These are phyloP conservation scores for Periglandula ipomoeae DNA, from an alignment of 2,329 filamentous ascomycete genomes.

Conservation along the genomic window DNA sequence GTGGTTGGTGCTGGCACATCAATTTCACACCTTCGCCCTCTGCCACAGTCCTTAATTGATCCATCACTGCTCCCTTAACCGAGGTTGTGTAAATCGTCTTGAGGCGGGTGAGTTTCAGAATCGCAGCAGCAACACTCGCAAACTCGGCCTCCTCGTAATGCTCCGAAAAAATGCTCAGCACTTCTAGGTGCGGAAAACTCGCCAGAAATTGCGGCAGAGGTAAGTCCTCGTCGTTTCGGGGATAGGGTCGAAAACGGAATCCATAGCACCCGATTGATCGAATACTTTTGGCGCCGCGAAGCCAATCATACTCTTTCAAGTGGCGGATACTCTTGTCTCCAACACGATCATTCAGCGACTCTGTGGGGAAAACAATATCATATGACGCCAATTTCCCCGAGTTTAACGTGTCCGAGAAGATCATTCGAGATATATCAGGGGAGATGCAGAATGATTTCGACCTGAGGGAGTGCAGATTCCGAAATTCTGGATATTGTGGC, in stretches of 20 bases:
- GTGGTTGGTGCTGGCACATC: constrained; percentile 19
- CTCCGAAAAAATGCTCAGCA: constrained; percentile 23
- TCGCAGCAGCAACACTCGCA: constrained; percentile 18
- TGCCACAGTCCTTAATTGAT: constrained; percentile 18
- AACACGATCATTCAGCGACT: constrained; percentile 12
- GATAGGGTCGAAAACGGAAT: constrained; percentile 24
- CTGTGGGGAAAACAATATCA: constrained; percentile 26
- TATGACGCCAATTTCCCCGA: constrained; percentile 22
- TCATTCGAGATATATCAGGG: constrained; percentile 14
- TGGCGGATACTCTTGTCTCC: constrained; percentile 20
- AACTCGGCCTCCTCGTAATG: constrained; percentile 22
- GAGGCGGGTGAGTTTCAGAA: constrained; percentile 22
- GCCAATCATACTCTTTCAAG: constrained; percentile 24
- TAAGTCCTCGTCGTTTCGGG: constrained; percentile 18
- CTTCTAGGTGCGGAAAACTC: constrained; percentile 27
- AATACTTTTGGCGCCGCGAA: constrained; percentile 24
- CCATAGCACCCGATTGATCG: constrained; percentile 24
- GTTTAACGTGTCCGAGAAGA: constrained; percentile 18
- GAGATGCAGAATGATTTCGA: constrained; percentile 17
- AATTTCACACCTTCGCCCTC: constrained; percentile 18
- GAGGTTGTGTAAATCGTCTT: constrained; percentile 24
- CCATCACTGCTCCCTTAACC: constrained; percentile 21
- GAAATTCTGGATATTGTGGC: constrained; percentile 13
- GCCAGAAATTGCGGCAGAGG: constrained; percentile 25
- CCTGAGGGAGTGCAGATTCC: constrained; percentile 19